Percentiles rank a stretch among this genome's conserved stretches.
Conservation (phyloP, 2,329 filamentous ascomycete genomes). For the Eutypella sp. region DNA sequence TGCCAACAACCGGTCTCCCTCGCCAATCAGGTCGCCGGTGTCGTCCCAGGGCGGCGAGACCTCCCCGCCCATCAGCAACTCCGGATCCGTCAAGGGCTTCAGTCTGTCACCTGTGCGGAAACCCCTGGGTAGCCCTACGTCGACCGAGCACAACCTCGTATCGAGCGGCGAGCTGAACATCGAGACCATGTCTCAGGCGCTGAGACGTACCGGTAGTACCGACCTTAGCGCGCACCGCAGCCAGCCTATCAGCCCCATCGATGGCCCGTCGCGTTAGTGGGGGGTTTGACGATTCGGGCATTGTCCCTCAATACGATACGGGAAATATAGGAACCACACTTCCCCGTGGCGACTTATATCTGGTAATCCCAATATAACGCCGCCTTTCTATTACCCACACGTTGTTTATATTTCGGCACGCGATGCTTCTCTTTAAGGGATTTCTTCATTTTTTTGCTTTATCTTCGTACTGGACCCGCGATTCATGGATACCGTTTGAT, state of each 20-base stretch:
- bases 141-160: slow-evolving; percentile 44
- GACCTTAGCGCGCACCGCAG: slow-evolving; percentile 61
- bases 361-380: no score
- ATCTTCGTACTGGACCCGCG: slow-evolving; percentile 14
- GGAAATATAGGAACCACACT: no score
- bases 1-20: slow-evolving; percentile 68
- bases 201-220: slow-evolving; percentile 78
- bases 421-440: neutral
- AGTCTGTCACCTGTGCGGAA: slow-evolving; percentile 62
- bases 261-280: slow-evolving; percentile 30
- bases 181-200: slow-evolving; percentile 88
- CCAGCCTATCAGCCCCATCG: slow-evolving; percentile 54
- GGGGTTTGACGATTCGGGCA: no score
- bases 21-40: slow-evolving; percentile 73
- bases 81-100: slow-evolving; percentile 67
- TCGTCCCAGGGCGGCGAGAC: slow-evolving; percentile 64
- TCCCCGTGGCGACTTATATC: no score
- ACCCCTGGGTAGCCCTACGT: slow-evolving; percentile 59
- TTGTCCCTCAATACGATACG: no score
- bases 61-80: slow-evolving; percentile 72
- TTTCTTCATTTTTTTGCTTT: no score
- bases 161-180: slow-evolving; percentile 71
- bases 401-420: no score
- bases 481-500: slow-evolving; percentile 25
- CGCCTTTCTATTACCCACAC: no score